A percentile compares a stretch with the other conserved stretches of the same genome.
phyloP scores from a whole-genome alignment of 73 alveolate species.

The Diophrys appendiculata region DNA sequence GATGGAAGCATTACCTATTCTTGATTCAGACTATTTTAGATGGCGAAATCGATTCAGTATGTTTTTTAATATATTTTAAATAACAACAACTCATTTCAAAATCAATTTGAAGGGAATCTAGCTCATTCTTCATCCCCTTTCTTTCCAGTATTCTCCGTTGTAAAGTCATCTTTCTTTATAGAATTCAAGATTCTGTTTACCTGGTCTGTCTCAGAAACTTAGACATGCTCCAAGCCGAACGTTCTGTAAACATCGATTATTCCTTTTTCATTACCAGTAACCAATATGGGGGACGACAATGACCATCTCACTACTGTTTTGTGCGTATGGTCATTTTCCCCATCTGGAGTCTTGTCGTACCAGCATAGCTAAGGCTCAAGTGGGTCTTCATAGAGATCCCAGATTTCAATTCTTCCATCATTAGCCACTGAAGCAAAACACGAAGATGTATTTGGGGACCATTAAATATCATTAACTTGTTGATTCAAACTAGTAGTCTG shows the following conservation, averaged over 20 bases:
- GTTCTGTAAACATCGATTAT: constrained; percentile 76
- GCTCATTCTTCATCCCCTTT: too few relatives aligned
- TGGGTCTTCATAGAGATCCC: constrained; percentile 94
- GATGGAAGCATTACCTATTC: too few relatives aligned
- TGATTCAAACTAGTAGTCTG: constrained; percentile 74
- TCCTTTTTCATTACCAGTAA: constrained; percentile 92
- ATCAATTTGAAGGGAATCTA: too few relatives aligned
- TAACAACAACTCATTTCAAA: too few relatives aligned
- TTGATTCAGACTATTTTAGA: too few relatives aligned
- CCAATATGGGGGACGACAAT: constrained; percentile 86
- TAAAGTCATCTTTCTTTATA: constrained; percentile 63
- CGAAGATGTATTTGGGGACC: constrained; percentile 94
- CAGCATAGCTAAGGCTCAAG: constrained; percentile 64
- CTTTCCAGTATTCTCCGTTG: constrained; percentile 3
- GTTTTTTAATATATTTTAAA: too few relatives aligned
- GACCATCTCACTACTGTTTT: constrained; percentile 92
- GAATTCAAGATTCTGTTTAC: constrained; percentile 69
- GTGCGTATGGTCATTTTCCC: constrained; percentile 70
- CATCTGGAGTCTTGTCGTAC: constrained; percentile 54
- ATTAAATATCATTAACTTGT: constrained; percentile 94
- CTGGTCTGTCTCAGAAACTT: constrained; percentile 79
- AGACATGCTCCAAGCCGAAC: constrained; percentile 78
- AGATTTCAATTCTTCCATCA: constrained; percentile 97
- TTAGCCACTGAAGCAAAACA: constrained; percentile 96
- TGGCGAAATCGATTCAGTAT: too few relatives aligned